Base-by-base conservation (phyloP, 2,329 filamentous ascomycete genomes). In the Tricladium varicosporioides region DNA sequence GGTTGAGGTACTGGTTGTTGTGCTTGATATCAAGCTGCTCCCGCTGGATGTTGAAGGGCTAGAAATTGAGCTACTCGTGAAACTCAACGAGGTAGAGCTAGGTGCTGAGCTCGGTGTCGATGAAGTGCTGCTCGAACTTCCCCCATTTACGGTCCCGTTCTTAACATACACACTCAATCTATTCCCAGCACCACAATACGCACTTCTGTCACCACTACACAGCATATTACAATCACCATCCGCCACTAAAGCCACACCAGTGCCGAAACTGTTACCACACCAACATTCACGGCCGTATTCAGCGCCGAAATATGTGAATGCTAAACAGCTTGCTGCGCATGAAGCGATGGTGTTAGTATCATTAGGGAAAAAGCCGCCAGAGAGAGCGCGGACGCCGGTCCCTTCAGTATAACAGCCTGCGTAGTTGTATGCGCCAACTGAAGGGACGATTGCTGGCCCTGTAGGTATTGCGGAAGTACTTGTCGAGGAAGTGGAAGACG, bases 171-270 rank as follows among this genome's bases (percentile, higher is more conserved):
- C 58, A 47, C 56, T 66, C 54, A 71, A 52, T 16, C 67, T 52
- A 50, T 65, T 65, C 1, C 61, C 60, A 22, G 63, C 70, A 27
- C 72, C 71, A 54, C 72, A 73, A 45, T 65, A 66, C 51, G 71
- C 59, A 7, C 57, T 59, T 11, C 51, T 48, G 53, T 71, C 65
- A 8, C 69, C 71, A 5, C 46, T 48, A 48, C 64, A 67, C 2
- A 53, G 45, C 48, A 60, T 63, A 14, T 42, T 55, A 31, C 63
- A 64, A 40, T 65, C 63, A 11, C 27, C 40, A 19, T 59, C 46
- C 5, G 48, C 53, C 4, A 56, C 53, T 5, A 55, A 42, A 7
- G 53, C 48, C 16, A 63, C 53, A 15, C 63, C 61, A 7, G 49
- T 13, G 14, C 51, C 55, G 19, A 65, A 56, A 14, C 49, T 54